Evolutionary conservation across 495 filamentous ascomycete species (phyloP).

Genomic region (Hypomontagnella submonticulosa): DNA sequence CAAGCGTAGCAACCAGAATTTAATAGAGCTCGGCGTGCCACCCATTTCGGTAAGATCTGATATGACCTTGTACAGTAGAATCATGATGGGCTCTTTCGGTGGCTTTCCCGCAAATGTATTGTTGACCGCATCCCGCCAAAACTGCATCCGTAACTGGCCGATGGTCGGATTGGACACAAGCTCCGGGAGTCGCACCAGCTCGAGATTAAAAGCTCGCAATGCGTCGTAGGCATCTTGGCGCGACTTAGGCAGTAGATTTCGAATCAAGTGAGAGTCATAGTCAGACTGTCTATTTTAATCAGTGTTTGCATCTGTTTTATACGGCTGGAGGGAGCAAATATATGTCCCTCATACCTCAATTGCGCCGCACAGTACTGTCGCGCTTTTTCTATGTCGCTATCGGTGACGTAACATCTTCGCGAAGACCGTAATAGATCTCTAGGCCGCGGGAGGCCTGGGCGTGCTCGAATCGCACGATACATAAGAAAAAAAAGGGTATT

Average conservation of each 20-base stretch:
- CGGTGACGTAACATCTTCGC: constrained; percentile 46
- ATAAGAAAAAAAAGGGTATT: constrained; percentile 32
- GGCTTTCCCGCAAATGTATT: constrained; percentile 75
- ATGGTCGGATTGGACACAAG: constrained; percentile 82
- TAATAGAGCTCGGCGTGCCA: constrained; percentile 71
- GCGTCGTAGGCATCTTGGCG: constrained; percentile 86
- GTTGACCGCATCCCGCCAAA: constrained; percentile 89
- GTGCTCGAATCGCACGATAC: constrained; percentile 43
- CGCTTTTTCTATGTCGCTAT: constrained; percentile 57
- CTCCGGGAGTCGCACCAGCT: constrained; percentile 88
- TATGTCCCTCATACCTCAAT: constrained; percentile 48
- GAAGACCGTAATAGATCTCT: constrained; percentile 22
- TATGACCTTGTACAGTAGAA: constrained; percentile 79
- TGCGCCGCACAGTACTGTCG: constrained; percentile 61
- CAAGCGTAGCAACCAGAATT: constrained; percentile 82
- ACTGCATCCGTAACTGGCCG: constrained; percentile 88
- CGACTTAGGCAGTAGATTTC: constrained; percentile 78
- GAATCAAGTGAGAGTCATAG: constrained; percentile 85
- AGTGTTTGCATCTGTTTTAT: constrained; percentile 14
- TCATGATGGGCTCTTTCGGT: constrained; percentile 90
- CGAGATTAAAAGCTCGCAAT: constrained; percentile 91
- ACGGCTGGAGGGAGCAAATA: too few relatives aligned
- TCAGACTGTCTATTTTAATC: constrained; percentile 75
- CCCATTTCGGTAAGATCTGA: constrained; percentile 64
- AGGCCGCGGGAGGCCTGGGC: constrained; percentile 38